These are phyloP conservation scores for Candida silvatica DNA, from an alignment of 805 yeast genomes.

Conservation along the genomic window DNA sequence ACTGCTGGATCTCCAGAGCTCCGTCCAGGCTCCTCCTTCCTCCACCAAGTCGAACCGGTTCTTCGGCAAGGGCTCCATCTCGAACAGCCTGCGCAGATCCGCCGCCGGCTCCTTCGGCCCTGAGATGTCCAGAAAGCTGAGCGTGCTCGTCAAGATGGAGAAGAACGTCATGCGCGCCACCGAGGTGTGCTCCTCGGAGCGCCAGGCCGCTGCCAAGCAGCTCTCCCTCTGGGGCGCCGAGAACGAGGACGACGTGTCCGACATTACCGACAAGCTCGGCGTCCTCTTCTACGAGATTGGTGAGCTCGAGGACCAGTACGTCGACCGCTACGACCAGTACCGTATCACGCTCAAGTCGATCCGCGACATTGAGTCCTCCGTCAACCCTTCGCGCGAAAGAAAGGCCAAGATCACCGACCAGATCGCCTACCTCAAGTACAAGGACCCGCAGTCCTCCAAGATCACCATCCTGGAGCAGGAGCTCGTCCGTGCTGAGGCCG, in stretches of 20 bases:
- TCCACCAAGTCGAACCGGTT: slow-evolving; percentile 53
- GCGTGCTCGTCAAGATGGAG: slow-evolving; percentile 72
- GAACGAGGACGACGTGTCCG: slow-evolving; percentile 79
- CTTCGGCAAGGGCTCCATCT: slow-evolving; percentile 74
- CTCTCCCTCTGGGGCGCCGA: slow-evolving; percentile 82
- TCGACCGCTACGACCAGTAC: slow-evolving; percentile 80
- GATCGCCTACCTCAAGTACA: slow-evolving; percentile 76
- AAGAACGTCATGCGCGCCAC: slow-evolving; percentile 73
- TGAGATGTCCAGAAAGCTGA: slow-evolving; percentile 65
- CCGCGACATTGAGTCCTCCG: slow-evolving; percentile 80
- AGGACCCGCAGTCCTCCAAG: slow-evolving; percentile 80
- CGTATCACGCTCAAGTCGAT: slow-evolving; percentile 74
- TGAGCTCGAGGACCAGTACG: slow-evolving; percentile 80
- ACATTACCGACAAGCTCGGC: slow-evolving; percentile 81
- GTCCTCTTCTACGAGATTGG: slow-evolving; percentile 76
- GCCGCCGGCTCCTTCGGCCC: slow-evolving; percentile 80
- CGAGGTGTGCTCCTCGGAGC: slow-evolving; percentile 69
- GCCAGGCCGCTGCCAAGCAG: slow-evolving; percentile 77
- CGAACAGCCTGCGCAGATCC: slow-evolving; percentile 42
- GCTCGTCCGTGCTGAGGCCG: slow-evolving; percentile 87
- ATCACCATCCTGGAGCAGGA: slow-evolving; percentile 79
- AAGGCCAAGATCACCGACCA: slow-evolving; percentile 79
- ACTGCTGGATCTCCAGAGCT: slow-evolving; percentile 70
- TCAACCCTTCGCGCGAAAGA: slow-evolving; percentile 83
- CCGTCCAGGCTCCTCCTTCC: slow-evolving; percentile 74